Conservation (phyloP, 2,329 filamentous ascomycete species). For the Hypoxylon sp. region DNA sequence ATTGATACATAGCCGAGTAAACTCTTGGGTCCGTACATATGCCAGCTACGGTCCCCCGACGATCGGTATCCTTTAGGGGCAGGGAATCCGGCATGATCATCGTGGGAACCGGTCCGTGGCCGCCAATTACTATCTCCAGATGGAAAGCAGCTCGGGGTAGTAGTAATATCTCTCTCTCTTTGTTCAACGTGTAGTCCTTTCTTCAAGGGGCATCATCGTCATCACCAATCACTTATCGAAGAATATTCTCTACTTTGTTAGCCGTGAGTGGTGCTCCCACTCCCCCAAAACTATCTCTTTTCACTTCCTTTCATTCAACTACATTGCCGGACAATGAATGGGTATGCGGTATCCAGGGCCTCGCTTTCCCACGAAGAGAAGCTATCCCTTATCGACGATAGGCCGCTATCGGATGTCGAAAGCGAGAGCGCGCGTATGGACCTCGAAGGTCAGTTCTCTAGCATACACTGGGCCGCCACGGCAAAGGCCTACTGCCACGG, state of each 20-base stretch:
- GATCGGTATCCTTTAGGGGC: constrained; percentile 34
- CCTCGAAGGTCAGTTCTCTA: constrained; percentile 52
- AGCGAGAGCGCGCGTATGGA: constrained; percentile 56
- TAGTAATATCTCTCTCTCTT: constrained; percentile 11
- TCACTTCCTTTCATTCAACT: constrained; percentile 34
- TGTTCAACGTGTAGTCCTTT: constrained; percentile 5
- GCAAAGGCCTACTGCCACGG: constrained; percentile 47
- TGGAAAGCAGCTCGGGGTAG: constrained; percentile 22
- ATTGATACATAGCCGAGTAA: constrained; percentile 10
- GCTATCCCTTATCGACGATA: constrained; percentile 59
- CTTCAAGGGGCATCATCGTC: constrained; percentile 28
- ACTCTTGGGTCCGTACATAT: constrained; percentile 30
- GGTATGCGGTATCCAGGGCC: constrained; percentile 52
- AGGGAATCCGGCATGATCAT: constrained; percentile 38
- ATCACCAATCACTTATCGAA: constrained; percentile 23
- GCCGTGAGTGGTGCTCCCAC: constrained; percentile 19
- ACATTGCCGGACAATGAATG: constrained; percentile 56
- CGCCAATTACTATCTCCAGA: constrained; percentile 20
- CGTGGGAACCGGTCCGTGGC: constrained; percentile 33
- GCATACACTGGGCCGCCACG: constrained; percentile 51
- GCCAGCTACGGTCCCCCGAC: constrained; percentile 30
- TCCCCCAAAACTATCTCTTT: constrained; percentile 15
- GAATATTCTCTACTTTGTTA: constrained; percentile 28
- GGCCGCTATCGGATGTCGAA: constrained; percentile 58
- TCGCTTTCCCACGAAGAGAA: constrained; percentile 59